Base-by-base conservation (phyloP, 371 early-diverging fungal genomes). In the Mucor mucedo region DNA sequence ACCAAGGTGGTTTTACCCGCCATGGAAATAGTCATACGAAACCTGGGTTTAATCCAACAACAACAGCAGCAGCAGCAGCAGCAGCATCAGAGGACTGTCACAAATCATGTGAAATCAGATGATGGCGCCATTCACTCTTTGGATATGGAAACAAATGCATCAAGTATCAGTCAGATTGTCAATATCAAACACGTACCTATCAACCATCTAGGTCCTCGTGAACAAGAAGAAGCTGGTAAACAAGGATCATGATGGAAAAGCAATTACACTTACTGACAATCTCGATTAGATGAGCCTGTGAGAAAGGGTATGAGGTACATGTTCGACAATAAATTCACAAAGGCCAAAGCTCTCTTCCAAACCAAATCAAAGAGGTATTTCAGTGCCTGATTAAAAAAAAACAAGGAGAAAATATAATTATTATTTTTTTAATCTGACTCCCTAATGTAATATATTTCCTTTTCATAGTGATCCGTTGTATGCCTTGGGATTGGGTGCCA, bases 181-280 rank as follows among this genome's bases (percentile, higher is more conserved):
- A 49, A 56, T 42, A 50, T 73, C 4, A 76, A 72, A 30, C 55
- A 68, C 44, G 42, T 79, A 86, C 75, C 72, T 2, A 68, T 75
- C 8, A 87, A 87, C 55, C 68, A 72, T 27, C 56, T 84, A 5
- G 66, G 74, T 13, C 82, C 85, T 8, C 60, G 70, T 3, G 80
- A 87, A 65, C 87, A 87, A 59, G 85, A 80, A 49, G 55, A 65
- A 60, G 79, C 78, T 55, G 87, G 87, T 80, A 67, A 63, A 53
- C 87, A 86, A 62, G 85, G 80, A 59, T 21, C 21, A 21, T 21
- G 58, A 55, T 48, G 21, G 21, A 2, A 6, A 9, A 4, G 2
- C 16, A 1, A n/a, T 2, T 44, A 5, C 16, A 42, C 28, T 7
- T 6, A 21, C 21, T 21, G 1, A 21, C 21, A 21, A 21, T 21